Conservation (phyloP, 2,329 filamentous ascomycete genomes). For the Emericellopsis atlantica region DNA sequence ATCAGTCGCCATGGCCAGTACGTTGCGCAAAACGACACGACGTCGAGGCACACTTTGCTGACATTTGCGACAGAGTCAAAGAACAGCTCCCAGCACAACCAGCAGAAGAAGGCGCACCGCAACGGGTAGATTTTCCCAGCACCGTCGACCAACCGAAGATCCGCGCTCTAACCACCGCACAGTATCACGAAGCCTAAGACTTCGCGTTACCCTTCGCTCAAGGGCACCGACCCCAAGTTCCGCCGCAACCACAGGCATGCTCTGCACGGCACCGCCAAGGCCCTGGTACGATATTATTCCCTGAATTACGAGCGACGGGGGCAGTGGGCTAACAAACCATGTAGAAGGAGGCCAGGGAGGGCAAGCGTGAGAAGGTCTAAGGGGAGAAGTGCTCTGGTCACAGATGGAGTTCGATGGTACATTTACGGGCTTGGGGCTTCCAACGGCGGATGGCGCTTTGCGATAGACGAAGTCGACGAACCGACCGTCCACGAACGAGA, state of each 20-base stretch:
- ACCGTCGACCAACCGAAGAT: not conserved
- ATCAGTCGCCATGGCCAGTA: constrained; percentile 28
- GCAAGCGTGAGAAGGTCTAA: constrained; percentile 81
- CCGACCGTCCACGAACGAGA: too few relatives aligned
- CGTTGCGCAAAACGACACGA: constrained; percentile 9
- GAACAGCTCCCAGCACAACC: constrained; percentile 99
- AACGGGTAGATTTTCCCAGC: constrained; percentile 64
- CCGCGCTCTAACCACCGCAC: constrained; percentile 8
- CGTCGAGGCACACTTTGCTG: not conserved
- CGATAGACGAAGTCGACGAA: too few relatives aligned
- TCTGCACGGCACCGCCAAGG: constrained; percentile 96
- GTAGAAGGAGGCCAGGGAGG: constrained; percentile 96
- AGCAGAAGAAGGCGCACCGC: constrained; percentile 95
- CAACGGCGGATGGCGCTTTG: too few relatives aligned
- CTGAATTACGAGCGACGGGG: not conserved
- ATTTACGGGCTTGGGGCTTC: too few relatives aligned
- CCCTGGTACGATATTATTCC: constrained; percentile 58
- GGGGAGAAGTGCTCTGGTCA: constrained; percentile 8
- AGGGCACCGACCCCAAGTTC: constrained; percentile 99
- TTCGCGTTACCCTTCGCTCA: constrained; percentile 95
- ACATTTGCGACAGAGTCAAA: constrained; percentile 65
- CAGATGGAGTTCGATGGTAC: too few relatives aligned
- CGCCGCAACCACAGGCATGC: constrained; percentile 99
- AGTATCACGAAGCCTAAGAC: constrained; percentile 99
- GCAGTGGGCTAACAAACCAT: constrained; percentile 16